Base-by-base conservation (phyloP, 768 basidiomycete genomes). In the Macrolepiota fuliginosa region DNA sequence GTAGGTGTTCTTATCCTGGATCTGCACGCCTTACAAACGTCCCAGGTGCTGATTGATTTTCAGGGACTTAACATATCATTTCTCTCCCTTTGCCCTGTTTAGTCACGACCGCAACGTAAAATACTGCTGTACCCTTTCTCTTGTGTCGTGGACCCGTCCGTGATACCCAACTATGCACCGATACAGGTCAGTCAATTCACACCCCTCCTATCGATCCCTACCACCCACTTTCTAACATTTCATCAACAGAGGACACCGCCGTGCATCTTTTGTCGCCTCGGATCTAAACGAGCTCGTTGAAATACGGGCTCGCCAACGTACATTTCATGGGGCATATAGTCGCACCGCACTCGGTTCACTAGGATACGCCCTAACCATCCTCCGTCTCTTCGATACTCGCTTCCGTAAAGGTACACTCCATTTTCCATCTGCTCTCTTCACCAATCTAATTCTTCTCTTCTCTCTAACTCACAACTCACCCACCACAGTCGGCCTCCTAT, bases 281-380 rank as follows among this genome's bases (percentile, higher is more conserved):
- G 86, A 88, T 65, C 62, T 86, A 35, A 79, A 77, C 55, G 86
- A 88, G 68, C 81, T 88, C 56, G 85, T 85, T 24, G 92, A 94
- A 69, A 73, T 94, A 17, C 82, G 92, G 13, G 92, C 92, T 0
- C 81, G 91, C 29, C 86, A 91, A 65, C 81, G 92, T 45, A 94
- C 92, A 0, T 93, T 92, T 68, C 83, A 93, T 56, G 92, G 91
- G 15, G 90, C 92, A 13, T 94, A 94, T 72, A 81, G 80, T 40
- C 85, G 92, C 27, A 89, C 87, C 0, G 91, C 91, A 0, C 77
- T 94, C 9, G 85, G 85, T 13, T 84, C 85, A 60, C 78, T 95
- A 1, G 88, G 90, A 0, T 92, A 90, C 68, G 81, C 89, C 1
- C 72, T 93, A 57, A 81, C 90, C 0, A 83, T 94, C 56, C 76